Percentiles rank a stretch among this genome's conserved stretches.
Conservation (phyloP, 306 rosid genomes). For the Glycine tomentella region DNA sequence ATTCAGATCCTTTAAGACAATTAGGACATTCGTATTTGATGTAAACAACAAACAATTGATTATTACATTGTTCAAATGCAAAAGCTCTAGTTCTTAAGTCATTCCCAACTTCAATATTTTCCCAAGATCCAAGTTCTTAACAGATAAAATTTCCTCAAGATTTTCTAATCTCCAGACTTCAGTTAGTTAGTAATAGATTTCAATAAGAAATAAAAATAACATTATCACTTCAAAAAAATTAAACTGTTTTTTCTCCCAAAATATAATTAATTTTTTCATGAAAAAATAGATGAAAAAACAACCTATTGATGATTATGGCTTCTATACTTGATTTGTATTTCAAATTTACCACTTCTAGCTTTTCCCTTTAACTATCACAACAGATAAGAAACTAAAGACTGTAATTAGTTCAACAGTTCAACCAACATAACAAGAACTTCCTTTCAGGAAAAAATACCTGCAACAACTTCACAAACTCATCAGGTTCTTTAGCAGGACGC, state of each 20-base stretch:
- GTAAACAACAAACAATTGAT: neutral
- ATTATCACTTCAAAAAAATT: constrained; percentile 42
- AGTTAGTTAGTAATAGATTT: constrained; percentile 38
- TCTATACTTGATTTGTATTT: neutral
- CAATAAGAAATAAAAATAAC: constrained; percentile 24
- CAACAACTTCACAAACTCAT: constrained; percentile 94
- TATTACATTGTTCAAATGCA: constrained; percentile 6
- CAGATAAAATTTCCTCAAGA: constrained; percentile 15
- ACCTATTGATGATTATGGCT: neutral
- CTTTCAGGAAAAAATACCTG: constrained; percentile 63
- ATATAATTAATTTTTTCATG: neutral
- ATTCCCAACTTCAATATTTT: no score
- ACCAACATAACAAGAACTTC: constrained; percentile 36
- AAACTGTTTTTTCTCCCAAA: neutral
- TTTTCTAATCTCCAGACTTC: constrained; percentile 22
- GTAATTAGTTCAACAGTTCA: neutral
- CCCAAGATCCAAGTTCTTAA: neutral
- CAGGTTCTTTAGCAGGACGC: constrained; percentile 98
- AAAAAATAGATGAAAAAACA: no score
- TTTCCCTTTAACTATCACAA: constrained; percentile 10
- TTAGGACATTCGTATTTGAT: constrained; percentile 14
- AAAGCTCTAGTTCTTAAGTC: no score
- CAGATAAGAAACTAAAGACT: constrained; percentile 34
- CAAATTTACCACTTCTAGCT: constrained; percentile 20
- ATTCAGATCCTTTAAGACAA: constrained; percentile 35